Evolutionary conservation across 2,329 filamentous ascomycete species (phyloP), one percentile per base, ranked within the genome.

Genomic region (Paecilomyces dactylethromorphus): DNA sequence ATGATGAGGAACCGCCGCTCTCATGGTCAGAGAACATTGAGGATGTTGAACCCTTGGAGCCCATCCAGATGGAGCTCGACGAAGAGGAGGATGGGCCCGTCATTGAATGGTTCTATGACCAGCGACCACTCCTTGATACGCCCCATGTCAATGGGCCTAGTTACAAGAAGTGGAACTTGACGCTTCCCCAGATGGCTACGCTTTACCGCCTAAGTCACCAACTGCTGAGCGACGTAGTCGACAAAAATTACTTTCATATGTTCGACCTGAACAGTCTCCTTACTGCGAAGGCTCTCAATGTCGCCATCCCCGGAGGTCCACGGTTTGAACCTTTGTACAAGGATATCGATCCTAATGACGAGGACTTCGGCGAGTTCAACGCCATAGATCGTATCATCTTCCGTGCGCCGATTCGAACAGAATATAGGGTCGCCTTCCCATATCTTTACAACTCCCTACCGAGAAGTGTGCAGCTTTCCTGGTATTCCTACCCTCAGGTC

Each of bases 331-430:
- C 94, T 24, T 75, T 99, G 21, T 99, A 97, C 81, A 99, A 99
- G 77, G 94, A 99, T 68, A 92, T 99, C 61, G 92, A 99, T 73
- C 94, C 94, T 1, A 99, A 99, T 68, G 93, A 97, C 66, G 94
- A 99, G 74, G 94, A 99, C 71, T 99, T 99, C 76, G 94, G 94
- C 76, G 94, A 99, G 76, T 99, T 99, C 82, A 99, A 99, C 71
- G 94, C 94, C 33, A 99, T 99, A 68, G 94, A 99, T 70, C 91
- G 95, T 66, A 99, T 99, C 76, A 99, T 99, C 66, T 99, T 99
- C 82, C 89, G 94, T 64, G 88, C 90, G 53, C 92, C 93, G 0
- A 95, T 97, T 64, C 87, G 93, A 66, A 99, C 93, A 8, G 94
- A 99, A 76, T 97, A 95, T 69, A 87, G 93, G 53, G 94, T 99